Evolutionary conservation across 2,329 filamentous ascomycete genomes (phyloP), one percentile per base, ranked within the genome.

Genomic region (Diplodia corticola): DNA sequence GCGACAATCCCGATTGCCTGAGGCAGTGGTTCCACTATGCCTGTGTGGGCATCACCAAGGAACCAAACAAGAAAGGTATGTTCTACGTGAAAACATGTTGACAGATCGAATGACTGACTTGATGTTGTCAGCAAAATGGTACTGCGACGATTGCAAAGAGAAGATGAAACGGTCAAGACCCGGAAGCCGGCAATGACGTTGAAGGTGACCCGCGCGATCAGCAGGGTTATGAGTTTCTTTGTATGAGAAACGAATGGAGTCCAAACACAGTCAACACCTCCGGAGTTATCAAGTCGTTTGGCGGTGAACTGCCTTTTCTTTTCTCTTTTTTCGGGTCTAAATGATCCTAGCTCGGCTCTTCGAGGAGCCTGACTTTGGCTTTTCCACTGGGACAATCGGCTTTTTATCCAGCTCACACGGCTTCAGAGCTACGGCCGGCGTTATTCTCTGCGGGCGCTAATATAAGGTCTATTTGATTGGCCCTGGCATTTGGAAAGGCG

Each of bases 11-110:
- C 44, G 80, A 82, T 66, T 89, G 87, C 76, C 82, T 84, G 13
- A 84, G 85, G 69, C 86, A 89, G 73, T 89, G 87, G 87, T 89
- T 89, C 75, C 87, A 89, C 79, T 82, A 88, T 75, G 85, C 83
- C 48, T 89, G 87, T 71, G 86, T 88, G 61, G 85, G 86, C 22
- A 78, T 89, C 71, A 85, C 83, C 50, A 83, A 84, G 70, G 84
- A 87, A 70, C 87, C 87, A 0, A 80, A 81, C 55, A 84, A 85
- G 67, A 84, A 83, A 30, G 75, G 78, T 73, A 65, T 70, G 72
- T 73, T 37, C 17, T 26, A 15, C 26, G 9, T 22, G 15, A 1
- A 1, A 37, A 5, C 20, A 9, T 30, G 26, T 50, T 46, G 15
- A 33, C 17, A 22, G 2, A 20, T 22, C 3, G 15, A 20, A 48